phyloP scores from a whole-genome alignment of 1,139 yeast genomes.

The Hansenula lynferdii region DNA sequence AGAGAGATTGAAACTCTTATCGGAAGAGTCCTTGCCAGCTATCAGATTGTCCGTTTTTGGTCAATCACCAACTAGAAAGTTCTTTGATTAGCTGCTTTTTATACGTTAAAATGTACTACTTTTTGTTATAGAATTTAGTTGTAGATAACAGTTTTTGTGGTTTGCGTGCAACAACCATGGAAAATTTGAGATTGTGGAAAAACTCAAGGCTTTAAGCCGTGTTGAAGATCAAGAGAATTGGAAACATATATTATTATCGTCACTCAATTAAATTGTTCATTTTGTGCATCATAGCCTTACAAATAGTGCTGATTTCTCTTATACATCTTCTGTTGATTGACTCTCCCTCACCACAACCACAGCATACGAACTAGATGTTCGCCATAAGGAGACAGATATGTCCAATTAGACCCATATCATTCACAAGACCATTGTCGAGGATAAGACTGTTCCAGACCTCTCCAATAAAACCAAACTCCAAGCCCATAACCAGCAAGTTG shows the following conservation, averaged over 20 bases:
- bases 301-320: too few relatives aligned
- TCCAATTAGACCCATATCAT: neutral
- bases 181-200: too few relatives aligned
- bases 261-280: too few relatives aligned
- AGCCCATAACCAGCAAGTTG: neutral
- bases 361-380: too few relatives aligned
- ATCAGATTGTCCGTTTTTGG: slow-evolving; percentile 91
- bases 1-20: slow-evolving; percentile 81
- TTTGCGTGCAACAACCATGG: neutral
- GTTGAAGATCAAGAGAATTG: too few relatives aligned
- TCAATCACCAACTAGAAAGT: slow-evolving; percentile 79
- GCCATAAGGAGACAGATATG: neutral
- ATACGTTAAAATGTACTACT: neutral
- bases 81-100: slow-evolving; percentile 57
- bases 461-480: neutral
- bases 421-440: neutral
- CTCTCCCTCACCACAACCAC: too few relatives aligned
- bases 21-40: slow-evolving; percentile 87
- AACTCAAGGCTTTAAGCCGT: too few relatives aligned
- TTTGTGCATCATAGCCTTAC: too few relatives aligned
- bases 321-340: too few relatives aligned
- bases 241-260: too few relatives aligned
- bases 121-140: neutral
- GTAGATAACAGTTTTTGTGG: neutral
- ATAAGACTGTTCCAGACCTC: slow-evolving; percentile 1